Percentiles rank a stretch among this genome's conserved stretches.
phyloP scores from a whole-genome alignment of 768 basidiomycete genomes.

The Pulveroboletus sp. region DNA sequence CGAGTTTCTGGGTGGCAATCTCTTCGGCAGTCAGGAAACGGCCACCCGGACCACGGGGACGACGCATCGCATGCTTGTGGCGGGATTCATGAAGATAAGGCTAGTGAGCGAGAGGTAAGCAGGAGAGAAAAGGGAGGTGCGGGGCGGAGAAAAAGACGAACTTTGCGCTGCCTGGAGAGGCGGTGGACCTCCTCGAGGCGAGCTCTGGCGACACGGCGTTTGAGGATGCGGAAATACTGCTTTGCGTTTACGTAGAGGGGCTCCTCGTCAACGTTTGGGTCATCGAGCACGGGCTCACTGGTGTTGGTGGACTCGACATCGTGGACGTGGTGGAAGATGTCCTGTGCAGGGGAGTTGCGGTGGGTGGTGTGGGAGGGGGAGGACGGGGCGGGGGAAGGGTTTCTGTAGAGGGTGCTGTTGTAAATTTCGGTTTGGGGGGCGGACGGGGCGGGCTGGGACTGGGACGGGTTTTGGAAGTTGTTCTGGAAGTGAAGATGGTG shows the following conservation, averaged over 20 bases:
- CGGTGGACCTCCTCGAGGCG: conserved; percentile 92
- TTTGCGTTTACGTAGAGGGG: conserved; percentile 99
- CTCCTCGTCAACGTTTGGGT: conserved; percentile 75
- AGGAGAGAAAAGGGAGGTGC: not conserved
- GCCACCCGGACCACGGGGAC: conserved; percentile 94
- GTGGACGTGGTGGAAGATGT: conserved; percentile 32
- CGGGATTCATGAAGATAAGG: conserved; percentile 98
- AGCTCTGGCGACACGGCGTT: conserved; percentile 85
- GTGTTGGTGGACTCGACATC: conserved; percentile 12
- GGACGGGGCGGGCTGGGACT: conserved; percentile 17
- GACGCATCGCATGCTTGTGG: conserved; percentile 96
- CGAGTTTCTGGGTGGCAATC: conserved; percentile 73
- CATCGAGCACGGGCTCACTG: conserved; percentile 31
- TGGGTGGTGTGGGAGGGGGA: conserved; percentile 15
- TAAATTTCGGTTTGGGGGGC: conserved; percentile 24
- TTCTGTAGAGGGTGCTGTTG: conserved; percentile 21
- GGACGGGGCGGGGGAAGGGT: conserved; percentile 30
- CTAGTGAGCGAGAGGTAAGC: conserved; percentile 36
- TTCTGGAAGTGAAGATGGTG: conserved; percentile 39
- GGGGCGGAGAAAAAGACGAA: conserved; percentile 23
- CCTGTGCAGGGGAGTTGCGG: conserved; percentile 26
- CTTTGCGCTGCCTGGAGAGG: conserved; percentile 91
- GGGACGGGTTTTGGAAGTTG: conserved; percentile 21
- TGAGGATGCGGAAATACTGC: conserved; percentile 97
- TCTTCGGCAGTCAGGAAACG: conserved; percentile 97